phyloP scores from a whole-genome alignment of 2,329 filamentous ascomycete genomes.

The Onygenales sp. region DNA sequence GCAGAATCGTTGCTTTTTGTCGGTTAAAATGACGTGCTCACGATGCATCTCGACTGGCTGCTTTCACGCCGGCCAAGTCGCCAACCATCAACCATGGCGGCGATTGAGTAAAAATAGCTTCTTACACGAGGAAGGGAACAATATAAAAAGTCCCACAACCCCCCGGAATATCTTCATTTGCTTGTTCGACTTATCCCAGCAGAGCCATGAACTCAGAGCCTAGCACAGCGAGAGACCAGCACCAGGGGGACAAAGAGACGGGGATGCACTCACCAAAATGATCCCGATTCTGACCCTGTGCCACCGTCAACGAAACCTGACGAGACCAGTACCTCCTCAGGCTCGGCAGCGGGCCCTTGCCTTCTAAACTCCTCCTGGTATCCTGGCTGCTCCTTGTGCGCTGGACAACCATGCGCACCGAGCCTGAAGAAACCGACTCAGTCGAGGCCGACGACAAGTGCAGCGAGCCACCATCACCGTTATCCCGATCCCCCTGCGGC shows the following conservation, averaged over 20 bases:
- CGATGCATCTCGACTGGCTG: background rate
- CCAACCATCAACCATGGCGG: too few species aligned
- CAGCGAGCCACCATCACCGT: background rate
- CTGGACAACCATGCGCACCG: constrained; percentile 8
- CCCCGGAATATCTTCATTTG: background rate
- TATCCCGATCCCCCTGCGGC: background rate
- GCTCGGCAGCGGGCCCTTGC: constrained; percentile 50
- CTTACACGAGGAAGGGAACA: too few species aligned
- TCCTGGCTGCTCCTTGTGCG: constrained; percentile 7
- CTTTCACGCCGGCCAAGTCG: background rate
- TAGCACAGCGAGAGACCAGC: background rate
- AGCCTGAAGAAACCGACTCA: constrained; percentile 11
- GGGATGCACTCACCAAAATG: constrained; percentile 26
- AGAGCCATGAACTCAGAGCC: background rate
- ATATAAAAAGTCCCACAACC: background rate
- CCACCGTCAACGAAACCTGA: constrained; percentile 28
- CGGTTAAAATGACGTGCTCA: background rate
- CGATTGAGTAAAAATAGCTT: too few species aligned
- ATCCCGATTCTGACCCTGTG: constrained; percentile 32
- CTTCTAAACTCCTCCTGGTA: constrained; percentile 2
- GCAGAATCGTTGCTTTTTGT: background rate
- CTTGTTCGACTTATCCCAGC: background rate
- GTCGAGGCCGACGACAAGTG: constrained; percentile 3
- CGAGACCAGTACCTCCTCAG: constrained; percentile 74
- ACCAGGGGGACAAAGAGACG: background rate